Evolutionary conservation across 768 basidiomycete genomes (phyloP).

Genomic region (Russula virescens): DNA sequence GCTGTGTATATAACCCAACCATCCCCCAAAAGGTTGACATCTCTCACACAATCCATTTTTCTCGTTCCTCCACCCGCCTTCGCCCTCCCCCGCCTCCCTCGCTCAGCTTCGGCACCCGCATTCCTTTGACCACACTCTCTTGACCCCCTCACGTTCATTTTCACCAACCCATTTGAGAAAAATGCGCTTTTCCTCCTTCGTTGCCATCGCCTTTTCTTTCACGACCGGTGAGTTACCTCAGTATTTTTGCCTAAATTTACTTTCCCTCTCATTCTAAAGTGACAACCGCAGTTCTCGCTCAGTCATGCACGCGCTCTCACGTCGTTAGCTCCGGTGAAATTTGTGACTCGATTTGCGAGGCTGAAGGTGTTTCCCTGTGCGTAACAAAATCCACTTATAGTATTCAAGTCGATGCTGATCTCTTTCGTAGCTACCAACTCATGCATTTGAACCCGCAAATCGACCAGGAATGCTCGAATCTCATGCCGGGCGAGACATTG

Average conservation of each 20-base stretch:
- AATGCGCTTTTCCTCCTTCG: conserved; percentile 3
- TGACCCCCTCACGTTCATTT: not conserved
- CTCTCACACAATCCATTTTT: not conserved
- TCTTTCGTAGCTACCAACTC: conserved; percentile 59
- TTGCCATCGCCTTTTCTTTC: not conserved
- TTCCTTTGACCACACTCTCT: conserved; percentile 13
- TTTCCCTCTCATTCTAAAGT: not conserved
- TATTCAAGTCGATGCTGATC: not conserved
- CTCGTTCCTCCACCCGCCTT: not conserved
- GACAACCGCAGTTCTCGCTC: not conserved
- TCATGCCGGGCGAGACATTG: conserved; percentile 42
- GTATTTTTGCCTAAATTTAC: not conserved
- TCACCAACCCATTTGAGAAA: not conserved
- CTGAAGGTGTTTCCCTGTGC: conserved; percentile 58
- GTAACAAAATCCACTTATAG: conserved; percentile 24
- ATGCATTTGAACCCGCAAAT: conserved; percentile 49
- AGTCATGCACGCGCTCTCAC: conserved; percentile 52
- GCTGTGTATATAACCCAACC: too few relatives aligned
- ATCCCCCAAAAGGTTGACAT: too few relatives aligned
- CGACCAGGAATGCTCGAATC: conserved; percentile 53
- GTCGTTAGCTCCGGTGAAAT: conserved; percentile 52
- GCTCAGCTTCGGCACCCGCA: not conserved
- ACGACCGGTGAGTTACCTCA: not conserved
- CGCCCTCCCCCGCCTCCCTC: not conserved
- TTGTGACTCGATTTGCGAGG: conserved; percentile 62